Evolutionary conservation across 1,284 basidiomycete genomes (phyloP).

Genomic region (Trametes pubescens): DNA sequence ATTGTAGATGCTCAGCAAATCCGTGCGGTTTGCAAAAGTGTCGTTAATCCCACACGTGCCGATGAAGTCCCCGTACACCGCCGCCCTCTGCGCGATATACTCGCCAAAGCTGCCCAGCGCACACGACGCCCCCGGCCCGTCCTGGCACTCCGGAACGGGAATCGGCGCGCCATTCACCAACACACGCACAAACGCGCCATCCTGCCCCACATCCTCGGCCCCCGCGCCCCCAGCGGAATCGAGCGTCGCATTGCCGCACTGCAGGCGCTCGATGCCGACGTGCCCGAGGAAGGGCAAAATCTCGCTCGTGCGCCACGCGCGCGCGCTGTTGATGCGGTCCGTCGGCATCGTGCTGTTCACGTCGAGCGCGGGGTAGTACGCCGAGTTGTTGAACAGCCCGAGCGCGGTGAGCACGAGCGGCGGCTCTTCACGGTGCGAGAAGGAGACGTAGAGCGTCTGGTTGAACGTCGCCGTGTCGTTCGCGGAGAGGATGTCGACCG

Average conservation of each 20-base stretch:
- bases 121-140: constrained; percentile 33
- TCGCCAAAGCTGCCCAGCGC: constrained; percentile 26
- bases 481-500: constrained; percentile 29
- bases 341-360: constrained; percentile 36
- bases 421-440: constrained; percentile 38
- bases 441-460: constrained; percentile 35
- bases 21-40: constrained; percentile 30
- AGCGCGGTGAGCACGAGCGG: constrained; percentile 37
- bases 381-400: constrained; percentile 38
- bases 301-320: constrained; percentile 33
- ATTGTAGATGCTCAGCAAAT: constrained; percentile 31
- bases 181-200: constrained; percentile 26
- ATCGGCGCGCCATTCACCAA: constrained; percentile 33
- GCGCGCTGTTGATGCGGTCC: constrained; percentile 34
- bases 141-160: constrained; percentile 31
- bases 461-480: constrained; percentile 28
- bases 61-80: constrained; percentile 30
- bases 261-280: constrained; percentile 34
- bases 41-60: constrained; percentile 33
- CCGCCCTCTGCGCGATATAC: constrained; percentile 16
- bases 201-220: constrained; percentile 16
- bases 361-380: constrained; percentile 27
- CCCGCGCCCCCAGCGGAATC: constrained; percentile 8
- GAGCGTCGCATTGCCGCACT: constrained; percentile 26
- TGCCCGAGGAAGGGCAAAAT: constrained; percentile 37